Conservation (phyloP, 2,329 filamentous ascomycete genomes). For the Colletotrichum aenigma region DNA sequence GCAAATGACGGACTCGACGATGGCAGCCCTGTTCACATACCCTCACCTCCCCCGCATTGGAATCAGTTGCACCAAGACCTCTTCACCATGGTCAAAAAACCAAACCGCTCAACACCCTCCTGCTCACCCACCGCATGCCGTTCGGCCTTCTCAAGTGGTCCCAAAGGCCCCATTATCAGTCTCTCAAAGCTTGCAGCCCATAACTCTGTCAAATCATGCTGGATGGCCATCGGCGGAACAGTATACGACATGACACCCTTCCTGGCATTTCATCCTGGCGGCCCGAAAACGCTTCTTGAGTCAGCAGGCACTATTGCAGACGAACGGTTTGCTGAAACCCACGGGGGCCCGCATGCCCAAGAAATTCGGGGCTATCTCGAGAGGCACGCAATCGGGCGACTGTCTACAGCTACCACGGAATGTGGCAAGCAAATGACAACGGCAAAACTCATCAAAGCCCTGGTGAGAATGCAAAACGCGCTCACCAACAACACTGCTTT, state of each 20-base stretch:
- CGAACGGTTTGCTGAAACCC: conserved; percentile 1
- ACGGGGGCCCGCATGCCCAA: conserved; percentile 8
- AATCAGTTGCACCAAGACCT: conserved; percentile 8
- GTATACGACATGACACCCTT: conserved; percentile 97
- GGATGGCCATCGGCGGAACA: conserved; percentile 86
- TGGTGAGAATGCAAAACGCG: conserved; percentile 9
- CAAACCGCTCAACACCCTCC: not conserved
- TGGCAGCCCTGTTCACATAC: not conserved
- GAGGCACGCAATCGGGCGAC: not conserved
- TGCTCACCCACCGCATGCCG: not conserved
- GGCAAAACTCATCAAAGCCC: not conserved
- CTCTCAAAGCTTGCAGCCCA: conserved; percentile 1
- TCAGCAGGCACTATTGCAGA: conserved; percentile 14
- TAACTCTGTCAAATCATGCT: conserved; percentile 40
- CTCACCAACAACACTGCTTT: conserved; percentile 12
- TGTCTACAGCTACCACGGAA: not conserved
- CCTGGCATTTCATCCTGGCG: conserved; percentile 87
- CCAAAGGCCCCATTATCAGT: not conserved
- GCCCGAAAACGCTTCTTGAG: conserved; percentile 33
- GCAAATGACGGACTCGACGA: not conserved
- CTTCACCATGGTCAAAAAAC: not conserved
- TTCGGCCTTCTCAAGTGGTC: not conserved
- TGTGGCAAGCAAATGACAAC: not conserved
- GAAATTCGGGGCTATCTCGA: conserved; percentile 12
- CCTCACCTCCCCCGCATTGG: not conserved